Evolutionary conservation across 1,284 basidiomycete genomes (phyloP).

Genomic region (Porogramme epimiltina): DNA sequence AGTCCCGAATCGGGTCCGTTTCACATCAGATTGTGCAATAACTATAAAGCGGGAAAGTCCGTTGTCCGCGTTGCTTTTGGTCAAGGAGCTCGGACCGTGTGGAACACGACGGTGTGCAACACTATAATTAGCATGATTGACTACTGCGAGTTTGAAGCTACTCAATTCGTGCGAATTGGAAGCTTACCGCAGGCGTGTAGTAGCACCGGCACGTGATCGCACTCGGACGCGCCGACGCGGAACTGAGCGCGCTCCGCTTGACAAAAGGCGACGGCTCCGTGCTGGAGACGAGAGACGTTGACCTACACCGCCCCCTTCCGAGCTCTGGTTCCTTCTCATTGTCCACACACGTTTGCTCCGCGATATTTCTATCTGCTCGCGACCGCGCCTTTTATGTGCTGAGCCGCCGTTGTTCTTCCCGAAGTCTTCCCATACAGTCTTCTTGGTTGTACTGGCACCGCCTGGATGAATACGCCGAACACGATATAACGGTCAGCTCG

Average conservation of each 20-base stretch:
- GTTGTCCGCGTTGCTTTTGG: no score
- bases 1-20: no score
- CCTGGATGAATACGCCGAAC: neutral
- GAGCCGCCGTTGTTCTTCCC: neutral
- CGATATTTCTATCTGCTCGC: neutral
- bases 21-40: no score
- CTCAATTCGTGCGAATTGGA: no score
- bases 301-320: neutral
- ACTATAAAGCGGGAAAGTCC: no score
- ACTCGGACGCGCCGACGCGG: neutral
- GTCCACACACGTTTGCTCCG: conserved; percentile 1
- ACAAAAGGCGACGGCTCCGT: conserved; percentile 6
- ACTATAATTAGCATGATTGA: no score
- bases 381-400: neutral
- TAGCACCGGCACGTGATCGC: no score
- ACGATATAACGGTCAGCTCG: neutral
- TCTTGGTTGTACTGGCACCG: conserved; percentile 1
- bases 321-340: neutral
- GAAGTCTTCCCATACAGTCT: neutral
- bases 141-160: no score
- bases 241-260: neutral
- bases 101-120: no score
- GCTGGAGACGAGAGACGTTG: neutral
- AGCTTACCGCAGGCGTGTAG: no score
- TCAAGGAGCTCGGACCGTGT: no score